phyloP scores from a whole-genome alignment of 257 asterid genomes.

The Echites panduratus region DNA sequence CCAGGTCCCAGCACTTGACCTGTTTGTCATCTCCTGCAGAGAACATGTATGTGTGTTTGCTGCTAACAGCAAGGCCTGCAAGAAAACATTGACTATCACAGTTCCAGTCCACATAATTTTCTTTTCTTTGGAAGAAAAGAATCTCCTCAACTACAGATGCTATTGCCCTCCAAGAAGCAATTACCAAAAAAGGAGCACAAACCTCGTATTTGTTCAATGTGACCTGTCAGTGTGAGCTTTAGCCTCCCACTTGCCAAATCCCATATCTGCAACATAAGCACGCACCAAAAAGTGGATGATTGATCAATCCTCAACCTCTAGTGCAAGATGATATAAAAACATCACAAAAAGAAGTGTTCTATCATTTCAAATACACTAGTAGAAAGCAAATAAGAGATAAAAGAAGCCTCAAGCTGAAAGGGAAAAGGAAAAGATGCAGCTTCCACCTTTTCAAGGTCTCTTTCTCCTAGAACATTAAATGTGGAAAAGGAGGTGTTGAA shows the following conservation, averaged over 20 bases:
- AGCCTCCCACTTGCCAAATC: conserved; percentile 81
- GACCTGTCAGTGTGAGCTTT: conserved; percentile 88
- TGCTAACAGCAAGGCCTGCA: conserved; percentile 86
- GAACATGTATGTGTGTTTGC: conserved; percentile 90
- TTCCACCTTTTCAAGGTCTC: too few species aligned
- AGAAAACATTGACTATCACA: conserved; percentile 13
- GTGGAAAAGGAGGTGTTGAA: too few species aligned
- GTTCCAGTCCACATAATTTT: not conserved
- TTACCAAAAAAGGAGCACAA: not conserved
- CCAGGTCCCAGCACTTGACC: conserved; percentile 98
- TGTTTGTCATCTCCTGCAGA: conserved; percentile 98
- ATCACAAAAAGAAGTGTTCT: not conserved
- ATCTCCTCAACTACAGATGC: not conserved
- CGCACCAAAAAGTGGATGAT: conserved; percentile 6
- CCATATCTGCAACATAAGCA: conserved; percentile 51
- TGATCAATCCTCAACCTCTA: not conserved
- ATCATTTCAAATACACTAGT: not conserved
- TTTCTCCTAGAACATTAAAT: too few species aligned
- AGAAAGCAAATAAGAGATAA: too few species aligned
- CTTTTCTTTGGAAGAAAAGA: not conserved
- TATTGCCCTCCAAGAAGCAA: not conserved
- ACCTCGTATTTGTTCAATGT: conserved; percentile 93
- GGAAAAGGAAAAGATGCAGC: too few species aligned
- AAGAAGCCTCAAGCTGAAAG: too few species aligned
- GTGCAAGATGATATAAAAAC: not conserved